phyloP scores from a whole-genome alignment of 345 rosid species.

The Hevea brasiliensis region DNA sequence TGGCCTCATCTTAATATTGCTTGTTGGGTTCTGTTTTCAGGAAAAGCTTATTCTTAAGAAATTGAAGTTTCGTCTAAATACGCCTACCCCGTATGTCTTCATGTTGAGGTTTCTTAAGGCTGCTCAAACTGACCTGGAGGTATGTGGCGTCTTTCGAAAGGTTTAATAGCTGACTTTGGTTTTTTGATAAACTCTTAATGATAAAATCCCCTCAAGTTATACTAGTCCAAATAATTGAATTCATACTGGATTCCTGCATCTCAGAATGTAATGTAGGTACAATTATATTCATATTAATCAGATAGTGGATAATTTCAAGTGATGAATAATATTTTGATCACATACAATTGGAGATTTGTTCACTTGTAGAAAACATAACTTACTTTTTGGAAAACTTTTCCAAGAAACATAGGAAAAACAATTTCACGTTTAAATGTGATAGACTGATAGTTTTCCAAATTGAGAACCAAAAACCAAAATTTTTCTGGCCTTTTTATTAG shows the following conservation, averaged over 20 bases:
- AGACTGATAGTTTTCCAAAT: too few relatives aligned
- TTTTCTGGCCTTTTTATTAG: too few relatives aligned
- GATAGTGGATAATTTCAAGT: not conserved
- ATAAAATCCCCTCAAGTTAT: not conserved
- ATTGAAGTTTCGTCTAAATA: constrained; percentile 81
- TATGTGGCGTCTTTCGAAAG: constrained; percentile 24
- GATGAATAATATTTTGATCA: not conserved
- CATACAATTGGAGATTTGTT: too few relatives aligned
- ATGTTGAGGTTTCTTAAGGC: constrained; percentile 93
- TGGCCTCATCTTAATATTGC: not conserved
- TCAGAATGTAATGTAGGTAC: not conserved
- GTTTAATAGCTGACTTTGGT: not conserved
- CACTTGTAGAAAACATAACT: too few relatives aligned
- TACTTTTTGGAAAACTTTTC: too few relatives aligned
- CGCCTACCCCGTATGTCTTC: constrained; percentile 88
- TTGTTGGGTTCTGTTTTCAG: constrained; percentile 42
- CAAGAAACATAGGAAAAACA: too few relatives aligned
- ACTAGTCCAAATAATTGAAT: not conserved
- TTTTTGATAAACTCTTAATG: not conserved
- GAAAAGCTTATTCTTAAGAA: constrained; percentile 73
- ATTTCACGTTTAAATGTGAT: too few relatives aligned
- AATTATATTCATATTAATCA: not conserved
- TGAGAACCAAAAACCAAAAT: too few relatives aligned
- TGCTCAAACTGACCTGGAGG: constrained; percentile 79
- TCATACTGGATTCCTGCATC: not conserved